A percentile compares a stretch with the other conserved stretches of the same genome.
phyloP scores from a whole-genome alignment of 129 eudicot species.

The Pseudognaphalium luteoalbum region DNA sequence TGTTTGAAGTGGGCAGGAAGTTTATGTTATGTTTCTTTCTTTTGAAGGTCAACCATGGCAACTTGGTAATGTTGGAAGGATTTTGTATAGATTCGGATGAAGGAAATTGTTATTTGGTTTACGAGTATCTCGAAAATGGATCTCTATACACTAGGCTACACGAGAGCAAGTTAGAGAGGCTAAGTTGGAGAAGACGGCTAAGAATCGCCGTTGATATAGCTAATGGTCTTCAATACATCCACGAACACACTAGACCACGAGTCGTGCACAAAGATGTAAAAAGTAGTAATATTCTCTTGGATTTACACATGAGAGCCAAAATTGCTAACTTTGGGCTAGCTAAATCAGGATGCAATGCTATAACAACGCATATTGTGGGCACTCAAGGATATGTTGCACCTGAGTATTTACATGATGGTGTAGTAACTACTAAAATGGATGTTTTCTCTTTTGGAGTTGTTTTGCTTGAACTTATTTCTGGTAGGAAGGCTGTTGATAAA shows the following conservation, averaged over 20 bases:
- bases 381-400: conserved; percentile 93
- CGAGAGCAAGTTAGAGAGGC: conserved; percentile 29
- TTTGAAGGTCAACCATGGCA: conserved; percentile 92
- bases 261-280: conserved; percentile 97
- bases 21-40: neutral
- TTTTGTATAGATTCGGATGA: conserved; percentile 81
- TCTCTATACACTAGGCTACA: conserved; percentile 79
- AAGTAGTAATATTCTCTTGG: conserved; percentile 85
- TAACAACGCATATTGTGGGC: conserved; percentile 92
- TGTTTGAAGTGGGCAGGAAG: no score
- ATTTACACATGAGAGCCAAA: conserved; percentile 80
- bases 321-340: conserved; percentile 96
- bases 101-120: conserved; percentile 78
- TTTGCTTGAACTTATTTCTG: conserved; percentile 76
- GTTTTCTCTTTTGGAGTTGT: conserved; percentile 86
- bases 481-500: conserved; percentile 60
- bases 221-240: conserved; percentile 89
- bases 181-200: conserved; percentile 76
- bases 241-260: conserved; percentile 85
- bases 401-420: conserved; percentile 73
- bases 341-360: conserved; percentile 93
- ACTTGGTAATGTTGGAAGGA: conserved; percentile 90
- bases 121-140: conserved; percentile 83
- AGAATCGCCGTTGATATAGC: conserved; percentile 79
- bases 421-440: conserved; percentile 85